Evolutionary conservation across 2,329 filamentous ascomycete genomes (phyloP).

Genomic region (Fusarium sp.): DNA sequence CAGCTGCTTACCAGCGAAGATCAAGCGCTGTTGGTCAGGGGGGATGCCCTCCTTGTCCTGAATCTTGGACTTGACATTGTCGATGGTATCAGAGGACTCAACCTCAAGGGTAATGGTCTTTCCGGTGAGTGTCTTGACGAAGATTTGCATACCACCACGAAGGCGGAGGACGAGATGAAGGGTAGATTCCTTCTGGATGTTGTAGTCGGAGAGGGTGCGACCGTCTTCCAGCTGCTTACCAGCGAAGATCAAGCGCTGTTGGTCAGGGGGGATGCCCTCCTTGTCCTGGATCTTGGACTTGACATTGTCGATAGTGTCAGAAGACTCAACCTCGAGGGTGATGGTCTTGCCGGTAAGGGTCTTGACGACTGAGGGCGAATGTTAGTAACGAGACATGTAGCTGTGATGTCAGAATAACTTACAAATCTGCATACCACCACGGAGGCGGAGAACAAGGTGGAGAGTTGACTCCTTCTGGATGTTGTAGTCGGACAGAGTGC

Average conservation of each 20-base stretch:
- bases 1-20: conserved; percentile 93
- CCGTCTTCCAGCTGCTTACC: conserved; percentile 97
- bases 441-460: conserved; percentile 79
- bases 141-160: conserved; percentile 90
- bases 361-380: conserved; percentile 70
- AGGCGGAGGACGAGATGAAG: conserved; percentile 89
- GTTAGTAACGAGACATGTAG: conserved; percentile 29
- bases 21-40: conserved; percentile 92
- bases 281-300: conserved; percentile 99
- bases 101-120: conserved; percentile 97
- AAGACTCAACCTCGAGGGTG: conserved; percentile 88
- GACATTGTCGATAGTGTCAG: conserved; percentile 94
- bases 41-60: conserved; percentile 94
- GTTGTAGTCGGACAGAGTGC: conserved; percentile 67
- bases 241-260: conserved; percentile 94
- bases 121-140: conserved; percentile 87
- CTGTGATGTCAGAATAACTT: conserved; percentile 48
- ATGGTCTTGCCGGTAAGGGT: conserved; percentile 95
- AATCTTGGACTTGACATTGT: conserved; percentile 95
- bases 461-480: conserved; percentile 76
- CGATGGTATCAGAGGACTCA: conserved; percentile 89
- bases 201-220: conserved; percentile 90
- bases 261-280: conserved; percentile 95
- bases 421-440: conserved; percentile 75
- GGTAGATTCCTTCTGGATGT: conserved; percentile 93